These are phyloP conservation scores for Arabis hirsuta DNA, from an alignment of 345 rosid species.

Conservation along the genomic window DNA sequence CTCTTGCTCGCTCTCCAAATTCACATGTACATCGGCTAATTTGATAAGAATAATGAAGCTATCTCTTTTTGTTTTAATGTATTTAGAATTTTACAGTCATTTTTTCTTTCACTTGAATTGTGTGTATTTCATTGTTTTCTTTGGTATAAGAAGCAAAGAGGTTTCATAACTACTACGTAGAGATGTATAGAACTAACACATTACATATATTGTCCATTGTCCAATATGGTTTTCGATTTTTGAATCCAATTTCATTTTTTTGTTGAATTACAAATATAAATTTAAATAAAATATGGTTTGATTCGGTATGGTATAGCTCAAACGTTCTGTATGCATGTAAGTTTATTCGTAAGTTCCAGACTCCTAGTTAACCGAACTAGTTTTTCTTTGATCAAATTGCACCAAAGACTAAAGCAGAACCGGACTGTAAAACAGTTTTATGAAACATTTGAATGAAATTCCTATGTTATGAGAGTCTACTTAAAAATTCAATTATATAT, in stretches of 20 bases:
- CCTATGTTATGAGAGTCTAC: no score
- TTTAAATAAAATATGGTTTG: background rate
- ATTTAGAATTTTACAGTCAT: background rate
- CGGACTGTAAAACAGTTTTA: no score
- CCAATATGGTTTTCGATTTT: background rate
- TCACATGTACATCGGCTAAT: constrained; percentile 70
- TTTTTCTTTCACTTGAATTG: background rate
- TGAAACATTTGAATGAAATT: no score
- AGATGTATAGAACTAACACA: background rate
- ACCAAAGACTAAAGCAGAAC: background rate
- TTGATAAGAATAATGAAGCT: background rate
- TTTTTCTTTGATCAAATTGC: background rate
- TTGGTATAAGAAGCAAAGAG: constrained; percentile 18
- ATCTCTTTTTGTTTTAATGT: background rate
- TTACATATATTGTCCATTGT: background rate
- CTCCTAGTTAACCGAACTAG: background rate
- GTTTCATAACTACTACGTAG: background rate
- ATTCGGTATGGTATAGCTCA: background rate
- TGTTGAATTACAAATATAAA: background rate
- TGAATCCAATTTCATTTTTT: background rate
- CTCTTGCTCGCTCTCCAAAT: constrained; percentile 82
- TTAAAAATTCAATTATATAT: no score
- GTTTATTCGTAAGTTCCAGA: background rate
- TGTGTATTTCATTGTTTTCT: constrained; percentile 16
- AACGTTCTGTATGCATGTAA: background rate